phyloP scores from a whole-genome alignment of 495 filamentous ascomycete species.

The Hypoxylon subgilvum region DNA sequence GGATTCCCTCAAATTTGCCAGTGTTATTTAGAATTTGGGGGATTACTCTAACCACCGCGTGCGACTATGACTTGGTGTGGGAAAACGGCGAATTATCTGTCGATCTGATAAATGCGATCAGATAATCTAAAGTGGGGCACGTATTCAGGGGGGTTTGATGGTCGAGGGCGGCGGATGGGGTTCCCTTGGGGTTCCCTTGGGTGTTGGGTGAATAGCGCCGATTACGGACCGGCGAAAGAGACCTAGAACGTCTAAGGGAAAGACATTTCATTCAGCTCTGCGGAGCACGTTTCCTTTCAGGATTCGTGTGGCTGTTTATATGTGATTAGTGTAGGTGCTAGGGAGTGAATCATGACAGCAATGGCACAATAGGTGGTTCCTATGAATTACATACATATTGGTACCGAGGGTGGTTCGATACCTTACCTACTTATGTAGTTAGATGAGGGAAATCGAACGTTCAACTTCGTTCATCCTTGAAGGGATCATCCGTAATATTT shows the following conservation, averaged over 20 bases:
- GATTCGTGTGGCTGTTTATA: constrained; percentile 9
- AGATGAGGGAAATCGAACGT: constrained; percentile 28
- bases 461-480: constrained; percentile 2
- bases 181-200: constrained; percentile 8
- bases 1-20: constrained; percentile 1
- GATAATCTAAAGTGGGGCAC: constrained; percentile 30
- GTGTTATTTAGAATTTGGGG: constrained; percentile 1
- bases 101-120: constrained; percentile 40
- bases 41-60: background rate
- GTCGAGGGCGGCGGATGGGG: background rate
- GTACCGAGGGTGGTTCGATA: too few relatives aligned
- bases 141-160: constrained; percentile 3
- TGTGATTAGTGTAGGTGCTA: background rate
- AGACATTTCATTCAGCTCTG: constrained; percentile 14
- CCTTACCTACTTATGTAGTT: too few relatives aligned
- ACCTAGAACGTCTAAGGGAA: constrained; percentile 9
- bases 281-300: background rate
- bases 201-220: constrained; percentile 15
- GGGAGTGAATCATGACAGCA: background rate
- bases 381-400: too few relatives aligned
- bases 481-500: too few relatives aligned
- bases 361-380: too few relatives aligned
- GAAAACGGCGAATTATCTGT: constrained; percentile 32
- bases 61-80: background rate
- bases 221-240: constrained; percentile 16